Base-by-base conservation (phyloP, 208 protist species). In the Leishmania tarentolae region DNA sequence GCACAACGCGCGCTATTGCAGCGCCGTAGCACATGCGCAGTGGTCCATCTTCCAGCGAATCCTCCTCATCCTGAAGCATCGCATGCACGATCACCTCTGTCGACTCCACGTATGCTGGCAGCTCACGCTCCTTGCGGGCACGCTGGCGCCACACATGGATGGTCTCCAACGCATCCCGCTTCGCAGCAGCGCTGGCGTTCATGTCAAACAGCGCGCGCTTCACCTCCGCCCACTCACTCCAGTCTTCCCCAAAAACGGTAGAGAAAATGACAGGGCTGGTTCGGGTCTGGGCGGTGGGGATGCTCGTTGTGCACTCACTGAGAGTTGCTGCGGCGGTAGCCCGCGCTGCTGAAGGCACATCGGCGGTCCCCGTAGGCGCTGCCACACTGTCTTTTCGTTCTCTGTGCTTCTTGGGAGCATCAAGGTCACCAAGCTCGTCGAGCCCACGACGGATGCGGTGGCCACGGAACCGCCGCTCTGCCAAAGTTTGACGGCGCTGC, bases 1-100 rank as follows among this genome's bases (percentile, higher is more conserved):
- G 94, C 76, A 97, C 93, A 1, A 83, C 83, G 15, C 94, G 94
- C 35, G 93, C 91, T n/a, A 97, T 78, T 40, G 89, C 90, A 5
- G 91, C 92, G 40, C 94, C 90, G 84, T 97, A 97, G 78, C 78
- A 82, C 71, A 78, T 77, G 52, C 84, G 79, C 70, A 78, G 72
- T 50, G 82, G 56, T 15, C 66, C 77, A 40, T 75, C 78, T 24
- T 59, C 7, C 68, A 83, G 44, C 3, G 71, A 47, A 24, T 79
- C 74, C 24, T 73, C 72, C 76, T 96, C 91, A 65, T 97, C 93
- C 28, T 91, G 80, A 66, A 89, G 79, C 50, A 95, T 76, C 37
- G 85, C 86, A 61, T 91, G 82, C 47, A 94, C 19, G 63, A 97
- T 66, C 72, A 94, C 78, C 75, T 88, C 82, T 37, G 94, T 97